Conservation (phyloP, 1,284 basidiomycete species). For the Apiotrichum brassicae region DNA sequence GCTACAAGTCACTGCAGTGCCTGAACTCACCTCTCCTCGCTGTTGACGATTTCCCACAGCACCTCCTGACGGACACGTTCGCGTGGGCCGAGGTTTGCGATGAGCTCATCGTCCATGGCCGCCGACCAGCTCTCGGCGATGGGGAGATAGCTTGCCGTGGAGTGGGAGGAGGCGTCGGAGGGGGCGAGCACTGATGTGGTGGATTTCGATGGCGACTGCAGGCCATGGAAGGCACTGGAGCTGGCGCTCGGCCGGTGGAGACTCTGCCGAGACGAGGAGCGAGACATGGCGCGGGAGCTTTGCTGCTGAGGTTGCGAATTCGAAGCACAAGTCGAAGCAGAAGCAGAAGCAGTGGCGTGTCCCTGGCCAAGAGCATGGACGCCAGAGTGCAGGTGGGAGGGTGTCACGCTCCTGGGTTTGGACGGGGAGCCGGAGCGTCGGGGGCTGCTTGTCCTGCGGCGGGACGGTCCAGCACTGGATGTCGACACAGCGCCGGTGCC, state of each 20-base stretch:
- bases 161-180: conserved; percentile 6
- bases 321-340: no score
- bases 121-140: conserved; percentile 89
- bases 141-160: conserved; percentile 31
- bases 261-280: conserved; percentile 4
- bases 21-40: conserved; percentile 87
- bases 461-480: not conserved
- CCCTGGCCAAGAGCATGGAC: not conserved
- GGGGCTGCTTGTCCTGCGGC: no score
- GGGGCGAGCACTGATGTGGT: conserved; percentile 6
- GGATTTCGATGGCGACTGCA: conserved; percentile 9
- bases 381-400: not conserved
- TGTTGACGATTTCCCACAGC: conserved; percentile 93
- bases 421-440: not conserved
- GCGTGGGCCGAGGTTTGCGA: conserved; percentile 82
- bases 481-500: no score
- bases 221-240: not conserved
- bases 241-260: conserved; percentile 2
- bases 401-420: not conserved
- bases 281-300: conserved; percentile 1
- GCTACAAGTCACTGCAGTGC: no score
- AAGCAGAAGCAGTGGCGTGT: no score
- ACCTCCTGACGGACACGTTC: conserved; percentile 96
- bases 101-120: conserved; percentile 88
- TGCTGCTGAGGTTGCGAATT: not conserved